These are phyloP conservation scores for Nevesoporus exiguus DNA, from an alignment of 768 basidiomycete species.

Conservation along the genomic window DNA sequence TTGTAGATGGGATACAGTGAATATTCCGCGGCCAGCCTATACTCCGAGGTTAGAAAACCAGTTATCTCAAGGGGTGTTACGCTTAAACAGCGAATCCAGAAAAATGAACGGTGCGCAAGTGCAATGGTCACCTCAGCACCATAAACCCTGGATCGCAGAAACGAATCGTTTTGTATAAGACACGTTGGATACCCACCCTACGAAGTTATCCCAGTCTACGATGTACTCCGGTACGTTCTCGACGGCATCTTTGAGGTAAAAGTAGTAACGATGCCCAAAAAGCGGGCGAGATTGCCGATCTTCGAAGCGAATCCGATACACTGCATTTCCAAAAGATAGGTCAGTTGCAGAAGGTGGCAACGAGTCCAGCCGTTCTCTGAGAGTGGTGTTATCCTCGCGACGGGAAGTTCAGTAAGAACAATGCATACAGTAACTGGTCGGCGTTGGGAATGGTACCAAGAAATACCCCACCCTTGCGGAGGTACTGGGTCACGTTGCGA, in stretches of 20 bases:
- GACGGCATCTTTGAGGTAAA: constrained; percentile 92
- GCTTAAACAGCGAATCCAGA: not conserved
- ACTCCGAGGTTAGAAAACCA: constrained; percentile 12
- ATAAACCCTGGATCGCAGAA: not conserved
- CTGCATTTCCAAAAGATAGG: constrained; percentile 84
- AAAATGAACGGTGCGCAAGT: not conserved
- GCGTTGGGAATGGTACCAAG: constrained; percentile 97
- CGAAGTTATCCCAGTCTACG: constrained; percentile 94
- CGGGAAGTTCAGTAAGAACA: constrained; percentile 3
- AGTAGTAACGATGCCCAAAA: constrained; percentile 92
- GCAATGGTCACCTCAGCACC: not conserved
- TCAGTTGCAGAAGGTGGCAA: constrained; percentile 64
- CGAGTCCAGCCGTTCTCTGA: constrained; percentile 67
- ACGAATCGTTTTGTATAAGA: not conserved
- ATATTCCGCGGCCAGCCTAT: constrained; percentile 82
- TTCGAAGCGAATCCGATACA: constrained; percentile 88
- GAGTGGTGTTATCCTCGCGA: constrained; percentile 14
- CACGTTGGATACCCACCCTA: constrained; percentile 49
- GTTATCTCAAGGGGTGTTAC: too few relatives aligned
- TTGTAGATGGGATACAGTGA: constrained; percentile 70
- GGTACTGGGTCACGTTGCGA: constrained; percentile 76
- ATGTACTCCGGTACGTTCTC: constrained; percentile 97
- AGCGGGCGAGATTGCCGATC: constrained; percentile 55
- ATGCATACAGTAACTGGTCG: constrained; percentile 72
- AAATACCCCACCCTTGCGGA: constrained; percentile 85